Conservation (phyloP, 2,329 filamentous ascomycete genomes). For the Colletotrichum trifolii region DNA sequence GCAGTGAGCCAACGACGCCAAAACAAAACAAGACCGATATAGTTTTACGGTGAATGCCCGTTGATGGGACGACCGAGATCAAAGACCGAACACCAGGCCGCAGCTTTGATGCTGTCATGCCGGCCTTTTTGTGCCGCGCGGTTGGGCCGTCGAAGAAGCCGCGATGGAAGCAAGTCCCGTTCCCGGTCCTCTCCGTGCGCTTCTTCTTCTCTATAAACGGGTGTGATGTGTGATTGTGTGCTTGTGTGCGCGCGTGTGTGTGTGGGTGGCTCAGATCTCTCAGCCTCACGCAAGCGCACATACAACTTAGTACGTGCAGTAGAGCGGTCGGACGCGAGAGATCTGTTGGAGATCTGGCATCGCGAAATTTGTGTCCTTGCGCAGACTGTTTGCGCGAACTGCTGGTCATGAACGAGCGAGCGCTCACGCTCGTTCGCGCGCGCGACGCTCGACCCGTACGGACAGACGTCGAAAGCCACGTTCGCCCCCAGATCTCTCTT, state of each 20-base stretch:
- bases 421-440: conserved; percentile 6
- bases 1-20: not conserved
- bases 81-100: conserved; percentile 18
- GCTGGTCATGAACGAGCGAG: conserved; percentile 13
- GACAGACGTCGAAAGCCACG: conserved; percentile 12
- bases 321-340: not conserved
- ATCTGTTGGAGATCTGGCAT: too few species aligned
- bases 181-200: too few species aligned
- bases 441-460: conserved; percentile 4
- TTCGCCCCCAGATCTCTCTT: not conserved
- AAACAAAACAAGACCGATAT: conserved; percentile 9
- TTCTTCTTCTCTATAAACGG: not conserved
- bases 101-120: conserved; percentile 20
- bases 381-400: conserved; percentile 3
- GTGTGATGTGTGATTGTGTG: too few species aligned
- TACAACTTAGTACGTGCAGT: conserved; percentile 13
- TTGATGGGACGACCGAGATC: conserved; percentile 35
- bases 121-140: not conserved
- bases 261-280: not conserved
- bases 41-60: conserved; percentile 22
- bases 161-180: not conserved
- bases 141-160: not conserved
- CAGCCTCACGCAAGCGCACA: conserved; percentile 2
- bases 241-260: not conserved
- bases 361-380: not conserved